Base-by-base conservation (phyloP, 2,329 filamentous ascomycete species). In the Xylariaceae sp. region DNA sequence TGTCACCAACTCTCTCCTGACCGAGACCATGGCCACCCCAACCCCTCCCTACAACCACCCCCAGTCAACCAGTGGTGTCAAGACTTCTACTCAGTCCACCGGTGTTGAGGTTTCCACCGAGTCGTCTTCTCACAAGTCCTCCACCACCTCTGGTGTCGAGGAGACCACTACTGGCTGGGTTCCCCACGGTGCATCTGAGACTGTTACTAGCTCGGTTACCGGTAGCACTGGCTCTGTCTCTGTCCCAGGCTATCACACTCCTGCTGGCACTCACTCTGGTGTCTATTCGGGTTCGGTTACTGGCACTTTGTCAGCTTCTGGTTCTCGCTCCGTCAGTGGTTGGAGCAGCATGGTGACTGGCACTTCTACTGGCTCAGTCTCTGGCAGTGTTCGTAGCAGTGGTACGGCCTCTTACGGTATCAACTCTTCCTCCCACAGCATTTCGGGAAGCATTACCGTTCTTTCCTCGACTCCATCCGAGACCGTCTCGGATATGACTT, bases 21-120 rank as follows among this genome's bases (percentile, higher is more conserved):
- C 57, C 18, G 58, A 61, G 15, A 63, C 63, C 11, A 60, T 58
- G 49, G 23, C 57, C 9, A 55, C 57, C n/a, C 61, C 59, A 17
- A 56, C 54, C 23, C 56, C 59, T 1, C 53, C 47, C 1, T 49
- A 49, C 11, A 45, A 45, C 13, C 13, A 45, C n/a, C 41, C 41
- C 41, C 41, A 13, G 41, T 45, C 58, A 9, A n/a, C 35, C 48
- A 45, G 58, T 41, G 51, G 52, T 41, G 51, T 49, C 3, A 53
- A 56, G 45, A 51, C 59, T 13, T 45, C 41, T n/a, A 45, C 41
- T 15, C 11, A 45, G 13, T 45, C 41, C 4, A 45, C 13, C 6
- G 15, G 15, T 23, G 47, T 18, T 18, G 47, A 9, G 7, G 23
- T 17, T 7, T 49, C 17, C 11, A 49, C 47, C 47, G 11, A 34